Conservation (phyloP, 2,329 filamentous ascomycete species). For the Colletotrichum godetiae region DNA sequence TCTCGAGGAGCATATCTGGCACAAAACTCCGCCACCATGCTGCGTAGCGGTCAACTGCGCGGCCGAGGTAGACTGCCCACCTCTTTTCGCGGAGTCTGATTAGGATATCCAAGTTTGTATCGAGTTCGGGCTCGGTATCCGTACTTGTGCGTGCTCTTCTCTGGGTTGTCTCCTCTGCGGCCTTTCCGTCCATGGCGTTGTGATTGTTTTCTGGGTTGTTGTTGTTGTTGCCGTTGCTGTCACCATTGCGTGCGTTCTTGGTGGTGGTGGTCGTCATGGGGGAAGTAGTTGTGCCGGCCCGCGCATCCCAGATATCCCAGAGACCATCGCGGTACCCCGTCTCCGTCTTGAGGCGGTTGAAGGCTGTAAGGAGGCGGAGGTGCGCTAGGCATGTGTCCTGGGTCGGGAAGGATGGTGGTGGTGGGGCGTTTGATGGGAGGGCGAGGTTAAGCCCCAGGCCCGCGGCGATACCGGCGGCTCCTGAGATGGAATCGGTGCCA, state of each 20-base stretch:
- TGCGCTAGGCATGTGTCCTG: constrained; percentile 51
- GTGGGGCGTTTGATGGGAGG: not conserved
- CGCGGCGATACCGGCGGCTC: not conserved
- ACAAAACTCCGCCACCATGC: constrained; percentile 65
- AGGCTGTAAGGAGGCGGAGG: constrained; percentile 73
- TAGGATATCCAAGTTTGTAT: constrained; percentile 46
- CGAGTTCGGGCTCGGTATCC: not conserved
- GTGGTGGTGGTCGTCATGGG: not conserved
- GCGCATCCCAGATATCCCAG: constrained; percentile 66
- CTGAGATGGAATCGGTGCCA: not conserved
- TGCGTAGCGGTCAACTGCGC: constrained; percentile 72
- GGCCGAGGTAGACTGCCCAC: constrained; percentile 73
- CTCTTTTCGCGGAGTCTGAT: constrained; percentile 71
- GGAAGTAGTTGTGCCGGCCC: constrained; percentile 40
- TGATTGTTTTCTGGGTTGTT: not conserved
- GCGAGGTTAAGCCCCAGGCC: not conserved
- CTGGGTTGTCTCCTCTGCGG: too few relatives aligned
- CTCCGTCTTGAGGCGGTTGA: constrained; percentile 70
- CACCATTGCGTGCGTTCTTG: not conserved
- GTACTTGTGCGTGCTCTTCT: not conserved
- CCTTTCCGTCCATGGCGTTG: not conserved
- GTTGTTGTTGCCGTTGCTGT: not conserved
- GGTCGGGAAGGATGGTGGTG: not conserved
- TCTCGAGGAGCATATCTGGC: constrained; percentile 41
- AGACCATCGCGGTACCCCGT: constrained; percentile 70